Evolutionary conservation across 2,329 filamentous ascomycete species (phyloP).

Genomic region (Thermoascus crustaceus): DNA sequence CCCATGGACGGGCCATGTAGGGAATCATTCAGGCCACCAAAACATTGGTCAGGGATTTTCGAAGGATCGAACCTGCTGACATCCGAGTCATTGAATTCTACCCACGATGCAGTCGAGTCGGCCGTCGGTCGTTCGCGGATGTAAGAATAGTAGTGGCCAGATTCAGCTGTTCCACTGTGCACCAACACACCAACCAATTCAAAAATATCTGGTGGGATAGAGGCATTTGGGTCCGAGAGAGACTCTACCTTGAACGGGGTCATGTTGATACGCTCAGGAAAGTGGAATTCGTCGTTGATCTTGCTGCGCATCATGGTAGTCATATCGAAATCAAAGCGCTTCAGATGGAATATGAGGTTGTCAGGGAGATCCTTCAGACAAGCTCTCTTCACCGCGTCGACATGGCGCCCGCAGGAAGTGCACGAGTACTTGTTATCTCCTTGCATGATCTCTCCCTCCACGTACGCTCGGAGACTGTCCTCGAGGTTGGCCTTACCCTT

Average conservation of each 20-base stretch:
- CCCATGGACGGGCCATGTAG: slow-evolving; percentile 40
- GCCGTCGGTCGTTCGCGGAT: slow-evolving; percentile 66
- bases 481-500: slow-evolving; percentile 78
- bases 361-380: slow-evolving; percentile 90
- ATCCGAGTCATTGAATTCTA: slow-evolving; percentile 89
- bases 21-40: slow-evolving; percentile 60
- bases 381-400: slow-evolving; percentile 86
- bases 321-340: slow-evolving; percentile 46
- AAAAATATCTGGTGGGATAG: slow-evolving; percentile 64
- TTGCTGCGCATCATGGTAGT: slow-evolving; percentile 71
- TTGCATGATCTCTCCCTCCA: slow-evolving; percentile 93
- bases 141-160: slow-evolving; percentile 95
- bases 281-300: slow-evolving; percentile 91
- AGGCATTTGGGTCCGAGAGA: slow-evolving; percentile 55
- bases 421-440: slow-evolving; percentile 99
- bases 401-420: slow-evolving; percentile 76
- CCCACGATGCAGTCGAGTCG: slow-evolving; percentile 53
- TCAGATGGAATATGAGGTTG: slow-evolving; percentile 91
- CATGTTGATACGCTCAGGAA: slow-evolving; percentile 78
- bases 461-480: slow-evolving; percentile 89
- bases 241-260: slow-evolving; percentile 81
- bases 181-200: slow-evolving; percentile 93
- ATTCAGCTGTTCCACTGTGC: slow-evolving; percentile 85
- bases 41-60: slow-evolving; percentile 67
- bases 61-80: slow-evolving; percentile 68